Base-by-base conservation (phyloP, 2,329 filamentous ascomycete genomes). In the Sarocladium oryzae region DNA sequence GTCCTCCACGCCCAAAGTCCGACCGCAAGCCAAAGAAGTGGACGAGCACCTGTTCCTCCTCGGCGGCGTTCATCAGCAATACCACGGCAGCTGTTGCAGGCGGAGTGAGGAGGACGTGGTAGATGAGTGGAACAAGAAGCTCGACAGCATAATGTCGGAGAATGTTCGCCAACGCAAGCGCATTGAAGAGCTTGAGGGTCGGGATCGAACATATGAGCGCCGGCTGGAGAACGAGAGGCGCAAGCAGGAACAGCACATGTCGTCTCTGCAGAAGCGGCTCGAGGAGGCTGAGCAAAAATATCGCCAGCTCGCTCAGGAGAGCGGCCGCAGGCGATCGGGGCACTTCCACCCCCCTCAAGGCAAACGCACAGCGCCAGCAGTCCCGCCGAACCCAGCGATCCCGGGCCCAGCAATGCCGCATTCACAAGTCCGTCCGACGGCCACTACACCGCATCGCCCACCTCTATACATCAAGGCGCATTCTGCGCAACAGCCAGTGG, bases 31-130 rank as follows among this genome's bases (percentile, higher is more conserved):
- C 3, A 62, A 66, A 23, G 63, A 68, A 38, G 63, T 71, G 15
- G 67, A 72, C 45, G 61, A 65, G 4, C 70, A 70, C 46, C 61
- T 76, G 3, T 69, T 68, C 1, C 69, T 69, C 56, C 63, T 76
- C 0, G 74, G 74, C 3, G 73, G 73, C 5, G 62, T 76, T 21
- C 69, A 73, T 35, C 73, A 77, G 50, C 66, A 73, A 4, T 76
- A 76, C 54, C 73, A 76, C 54, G 65, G 66, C 11, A 57, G 61
- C 18, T 76, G 72, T 56, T 76, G 74, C 58, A 74, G 69, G 56
- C 65, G 67, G 9, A 64, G 65, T 0, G 58, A 66, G 15, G 63
- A 64, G 2, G 66, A 64, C 60, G 60, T 69, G 4, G 64, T 67
- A 55, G 60, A 66, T 28, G 64, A 60, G 13, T 67, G 66, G 59